Percentiles rank a stretch among this genome's conserved stretches.
phyloP scores from a whole-genome alignment of 2,329 filamentous ascomycete species.

The Aspergillus sp. region DNA sequence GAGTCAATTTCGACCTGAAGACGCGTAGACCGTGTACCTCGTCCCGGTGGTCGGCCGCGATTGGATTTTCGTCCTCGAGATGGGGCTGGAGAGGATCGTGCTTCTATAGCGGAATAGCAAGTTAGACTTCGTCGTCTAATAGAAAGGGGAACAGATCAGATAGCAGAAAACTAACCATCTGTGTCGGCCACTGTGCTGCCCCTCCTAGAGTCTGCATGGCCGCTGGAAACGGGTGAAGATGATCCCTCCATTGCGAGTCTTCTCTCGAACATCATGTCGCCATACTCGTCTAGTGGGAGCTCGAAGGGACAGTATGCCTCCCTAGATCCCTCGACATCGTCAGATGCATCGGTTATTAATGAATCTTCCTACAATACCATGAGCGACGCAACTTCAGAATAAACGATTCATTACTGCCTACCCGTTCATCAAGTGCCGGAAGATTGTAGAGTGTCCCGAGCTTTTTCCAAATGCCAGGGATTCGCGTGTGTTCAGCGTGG shows the following conservation, averaged over 20 bases:
- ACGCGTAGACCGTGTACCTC: slow-evolving; percentile 34
- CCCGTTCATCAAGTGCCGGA: slow-evolving; percentile 78
- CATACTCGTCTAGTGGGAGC: slow-evolving; percentile 51
- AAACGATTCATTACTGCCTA: slow-evolving; percentile 38
- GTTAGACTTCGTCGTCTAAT: slow-evolving; percentile 1
- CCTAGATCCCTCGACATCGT: slow-evolving; percentile 45
- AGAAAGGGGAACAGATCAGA: slow-evolving; percentile 1
- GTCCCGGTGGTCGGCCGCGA: slow-evolving; percentile 27
- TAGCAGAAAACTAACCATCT: slow-evolving; percentile 33
- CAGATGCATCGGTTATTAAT: slow-evolving; percentile 51
- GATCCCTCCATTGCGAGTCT: slow-evolving; percentile 40
- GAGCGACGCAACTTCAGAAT: not conserved
- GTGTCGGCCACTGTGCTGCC: slow-evolving; percentile 45
- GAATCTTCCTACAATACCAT: slow-evolving; percentile 45
- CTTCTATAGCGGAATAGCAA: slow-evolving; percentile 25
- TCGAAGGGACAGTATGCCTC: slow-evolving; percentile 64
- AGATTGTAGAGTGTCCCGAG: slow-evolving; percentile 80
- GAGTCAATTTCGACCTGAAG: slow-evolving; percentile 36
- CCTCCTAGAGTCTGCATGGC: slow-evolving; percentile 32
- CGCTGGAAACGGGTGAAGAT: slow-evolving; percentile 35
- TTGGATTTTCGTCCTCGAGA: slow-evolving; percentile 34
- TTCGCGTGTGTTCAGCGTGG: slow-evolving; percentile 70
- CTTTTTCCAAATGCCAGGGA: slow-evolving; percentile 89
- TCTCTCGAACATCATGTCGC: slow-evolving; percentile 45
- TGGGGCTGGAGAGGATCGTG: slow-evolving; percentile 39